Base-by-base conservation (phyloP, 495 filamentous ascomycete genomes). In the Aspergillus biplanus region DNA sequence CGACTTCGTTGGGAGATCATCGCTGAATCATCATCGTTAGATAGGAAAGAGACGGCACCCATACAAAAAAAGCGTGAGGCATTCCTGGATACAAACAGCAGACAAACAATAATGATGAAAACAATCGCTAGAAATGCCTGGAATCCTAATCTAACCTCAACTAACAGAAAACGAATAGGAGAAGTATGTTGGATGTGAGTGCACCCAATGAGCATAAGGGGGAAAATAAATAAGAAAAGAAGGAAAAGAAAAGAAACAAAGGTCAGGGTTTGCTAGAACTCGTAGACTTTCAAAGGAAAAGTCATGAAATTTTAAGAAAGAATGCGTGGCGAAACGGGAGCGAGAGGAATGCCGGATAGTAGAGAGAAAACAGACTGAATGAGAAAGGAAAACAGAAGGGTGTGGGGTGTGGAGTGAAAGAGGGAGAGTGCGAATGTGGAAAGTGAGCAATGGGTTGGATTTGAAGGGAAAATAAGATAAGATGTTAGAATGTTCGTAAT, bases 51-150 rank as follows among this genome's bases (percentile, higher is more conserved):
- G 56, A 60, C 47, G 56, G 58, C 50, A 64, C 44, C 54, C 65
- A 68, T 58, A 57, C 54, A 62, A 61, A 61, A 64, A 42, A 5
- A 18, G n/a, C 15, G 33, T 54, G 61, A 66, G 64, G 60, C 61
- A 59, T 59, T 47, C 58, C 62, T 61, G 65, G 67, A 61, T 16
- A 50, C 63, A 55, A 46, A 57, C 27, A 56, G 71, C 33, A 48
- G 11, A 52, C 52, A 72, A 69, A 67, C 64, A 15, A 65, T 56
- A 65, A 59, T 42, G 66, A 66, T 70, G 13, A 11, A 50, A 59
- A 64, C 33, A 64, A 65, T 61, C 76, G 77, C 76, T 78, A 71
- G 64, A 62, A 63, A 78, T 78, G 77, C 77, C 76, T 72, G 67
- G 64, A 64, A 65, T 63, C 70, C 67, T 66, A 67, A 72, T 72